phyloP scores from a whole-genome alignment of 768 basidiomycete genomes.

The Phlebiopsis gigantea region DNA sequence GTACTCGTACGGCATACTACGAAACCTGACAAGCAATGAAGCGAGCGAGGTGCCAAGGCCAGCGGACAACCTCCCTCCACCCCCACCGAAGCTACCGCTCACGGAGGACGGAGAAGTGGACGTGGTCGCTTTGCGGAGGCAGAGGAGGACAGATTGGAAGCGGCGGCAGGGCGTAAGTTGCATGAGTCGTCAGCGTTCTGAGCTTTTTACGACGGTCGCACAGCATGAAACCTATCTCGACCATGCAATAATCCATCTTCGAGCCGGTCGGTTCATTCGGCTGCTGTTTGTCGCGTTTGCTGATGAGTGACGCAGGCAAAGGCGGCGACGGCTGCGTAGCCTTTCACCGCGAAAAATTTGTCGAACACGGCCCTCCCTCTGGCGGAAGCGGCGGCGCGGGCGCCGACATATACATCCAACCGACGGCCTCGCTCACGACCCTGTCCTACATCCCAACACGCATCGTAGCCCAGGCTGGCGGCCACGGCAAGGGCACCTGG shows the following conservation, averaged over 20 bases:
- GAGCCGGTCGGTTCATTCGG: slow-evolving; percentile 51
- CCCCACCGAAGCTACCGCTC: neutral
- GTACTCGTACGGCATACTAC: neutral
- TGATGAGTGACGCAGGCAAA: slow-evolving; percentile 44
- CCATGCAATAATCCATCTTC: slow-evolving; percentile 71
- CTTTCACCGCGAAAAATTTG: slow-evolving; percentile 87
- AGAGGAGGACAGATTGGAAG: slow-evolving; percentile 70
- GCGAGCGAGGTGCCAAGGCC: neutral
- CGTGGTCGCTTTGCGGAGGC: slow-evolving; percentile 27
- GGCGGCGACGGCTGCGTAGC: slow-evolving; percentile 92
- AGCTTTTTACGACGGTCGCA: neutral
- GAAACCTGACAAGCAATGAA: neutral
- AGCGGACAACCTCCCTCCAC: neutral
- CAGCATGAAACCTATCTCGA: slow-evolving; percentile 58
- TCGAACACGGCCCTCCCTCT: slow-evolving; percentile 81
- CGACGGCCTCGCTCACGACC: slow-evolving; percentile 72
- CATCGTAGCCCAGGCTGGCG: slow-evolving; percentile 61
- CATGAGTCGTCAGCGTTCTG: slow-evolving; percentile 29
- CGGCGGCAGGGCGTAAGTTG: slow-evolving; percentile 58
- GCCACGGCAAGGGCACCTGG: slow-evolving; percentile 80
- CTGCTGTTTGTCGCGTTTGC: neutral
- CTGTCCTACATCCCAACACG: slow-evolving; percentile 69
- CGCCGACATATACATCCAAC: slow-evolving; percentile 80
- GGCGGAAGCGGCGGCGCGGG: slow-evolving; percentile 92
- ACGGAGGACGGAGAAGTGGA: neutral